Evolutionary conservation across 2,329 filamentous ascomycete species (phyloP), one percentile per base, ranked within the genome.

Genomic region (Aureobasidium musti): DNA sequence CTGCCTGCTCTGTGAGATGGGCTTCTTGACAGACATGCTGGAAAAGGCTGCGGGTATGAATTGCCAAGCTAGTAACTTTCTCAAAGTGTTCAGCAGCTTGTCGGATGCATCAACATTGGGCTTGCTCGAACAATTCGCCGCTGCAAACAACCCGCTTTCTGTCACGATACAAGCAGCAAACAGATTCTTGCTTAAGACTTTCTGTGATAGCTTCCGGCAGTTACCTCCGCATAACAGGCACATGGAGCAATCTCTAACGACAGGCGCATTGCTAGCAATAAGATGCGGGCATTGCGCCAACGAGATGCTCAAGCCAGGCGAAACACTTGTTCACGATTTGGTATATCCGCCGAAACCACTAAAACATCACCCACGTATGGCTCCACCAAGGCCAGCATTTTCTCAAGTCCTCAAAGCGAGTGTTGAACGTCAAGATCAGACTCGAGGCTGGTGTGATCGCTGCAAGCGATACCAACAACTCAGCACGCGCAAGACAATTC

Each of bases 21-120:
- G 95, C 0, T 99, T 95, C 75, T 82, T 99, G 11, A 96, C 97
- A 72, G 96, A 99, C 75, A 99, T 99, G 95, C 84, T 99, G 28
- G 91, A 98, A 73, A 99, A 98, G 76, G 95, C 95, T 2, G 90
- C 90, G 69, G 94, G 93, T 0, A 90, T 93, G 66, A 96, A 96
- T 68, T 99, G 95, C 71, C 95, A 99, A 75, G 95, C 95, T 17
- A 97, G 94, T 0, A 99, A 99, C 74, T 85, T 99, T 69, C 81
- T 98, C 37, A 96, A 95, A 77, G 91, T 92, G 0, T 88, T 99
- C 67, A 93, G 91, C 75, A 89, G 88, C 70, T 89, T 92, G 69
- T 88, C 91, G 2, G 91, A 93, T 81, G 88, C 91, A 53, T 86
- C 86, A 0, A 90, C 87, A 23, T 79, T 96, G 30, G 91, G 91